Evolutionary conservation across 352 stramenopile species (phyloP).

Genomic region (Phytophthora agathidicida): DNA sequence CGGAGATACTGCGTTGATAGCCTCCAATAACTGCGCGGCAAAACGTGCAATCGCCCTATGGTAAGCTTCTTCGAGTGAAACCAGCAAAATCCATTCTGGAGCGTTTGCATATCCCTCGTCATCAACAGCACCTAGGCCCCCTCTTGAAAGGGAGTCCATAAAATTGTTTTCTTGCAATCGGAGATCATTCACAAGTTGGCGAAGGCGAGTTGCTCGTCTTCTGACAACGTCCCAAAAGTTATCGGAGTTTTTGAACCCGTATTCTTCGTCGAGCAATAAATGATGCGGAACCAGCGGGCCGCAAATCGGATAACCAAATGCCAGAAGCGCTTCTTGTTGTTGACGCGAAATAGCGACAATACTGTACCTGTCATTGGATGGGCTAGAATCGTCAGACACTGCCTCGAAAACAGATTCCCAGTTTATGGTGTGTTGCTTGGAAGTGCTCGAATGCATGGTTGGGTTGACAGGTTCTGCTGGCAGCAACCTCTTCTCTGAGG

Average conservation of each 20-base stretch:
- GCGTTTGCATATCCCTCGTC: conserved; percentile 23
- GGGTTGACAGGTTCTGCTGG: conserved; percentile 1
- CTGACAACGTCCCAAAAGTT: conserved; percentile 13
- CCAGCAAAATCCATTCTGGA: conserved; percentile 36
- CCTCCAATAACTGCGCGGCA: conserved; percentile 20
- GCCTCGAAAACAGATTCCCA: conserved; percentile 43
- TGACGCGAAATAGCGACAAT: conserved; percentile 16
- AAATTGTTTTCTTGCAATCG: conserved; percentile 38
- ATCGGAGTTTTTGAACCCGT: conserved; percentile 18
- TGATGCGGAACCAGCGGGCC: conserved; percentile 5
- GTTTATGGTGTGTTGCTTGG: conserved; percentile 13
- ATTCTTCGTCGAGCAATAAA: conserved; percentile 9
- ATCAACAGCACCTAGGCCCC: not conserved
- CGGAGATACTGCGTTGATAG: conserved; percentile 16
- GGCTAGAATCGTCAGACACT: conserved; percentile 6
- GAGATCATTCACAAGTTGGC: conserved; percentile 36
- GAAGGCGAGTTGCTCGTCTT: conserved; percentile 27
- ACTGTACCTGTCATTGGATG: not conserved
- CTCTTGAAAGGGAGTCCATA: conserved; percentile 35
- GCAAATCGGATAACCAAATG: conserved; percentile 32
- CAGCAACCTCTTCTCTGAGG: conserved; percentile 9
- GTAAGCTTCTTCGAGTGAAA: conserved; percentile 44
- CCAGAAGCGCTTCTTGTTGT: conserved; percentile 12
- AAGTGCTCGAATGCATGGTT: conserved; percentile 5
- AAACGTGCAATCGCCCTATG: conserved; percentile 35